Percentiles rank a stretch among this genome's conserved stretches.
phyloP scores from a whole-genome alignment of 1,284 basidiomycete genomes.

The Takashimella koratensis region DNA sequence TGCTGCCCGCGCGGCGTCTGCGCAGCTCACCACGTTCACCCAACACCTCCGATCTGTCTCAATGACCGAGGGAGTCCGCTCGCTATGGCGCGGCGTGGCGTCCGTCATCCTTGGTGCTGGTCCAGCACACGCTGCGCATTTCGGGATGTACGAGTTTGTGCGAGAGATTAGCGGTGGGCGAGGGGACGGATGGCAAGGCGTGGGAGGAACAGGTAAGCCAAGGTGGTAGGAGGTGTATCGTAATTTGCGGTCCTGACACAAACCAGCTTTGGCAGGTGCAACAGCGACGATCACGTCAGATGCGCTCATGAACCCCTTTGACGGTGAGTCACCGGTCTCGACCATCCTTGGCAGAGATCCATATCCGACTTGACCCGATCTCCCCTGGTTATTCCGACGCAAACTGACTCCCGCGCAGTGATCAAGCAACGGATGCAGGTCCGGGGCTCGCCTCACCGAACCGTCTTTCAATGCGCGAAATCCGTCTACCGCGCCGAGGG shows the following conservation, averaged over 20 bases:
- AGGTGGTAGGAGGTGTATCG: slow-evolving; percentile 13
- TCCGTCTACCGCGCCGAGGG: slow-evolving; percentile 85
- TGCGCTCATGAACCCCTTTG: slow-evolving; percentile 99
- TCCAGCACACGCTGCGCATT: slow-evolving; percentile 97
- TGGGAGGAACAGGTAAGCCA: slow-evolving; percentile 47
- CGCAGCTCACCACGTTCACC: slow-evolving; percentile 36
- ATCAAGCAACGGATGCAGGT: slow-evolving; percentile 99
- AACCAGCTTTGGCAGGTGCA: slow-evolving; percentile 91
- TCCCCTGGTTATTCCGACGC: background rate
- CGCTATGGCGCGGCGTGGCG: slow-evolving; percentile 93
- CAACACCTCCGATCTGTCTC: slow-evolving; percentile 57
- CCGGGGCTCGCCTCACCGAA: slow-evolving; percentile 83
- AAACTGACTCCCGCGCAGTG: slow-evolving; percentile 56
- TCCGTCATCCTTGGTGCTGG: slow-evolving; percentile 97
- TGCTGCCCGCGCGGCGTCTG: slow-evolving; percentile 16
- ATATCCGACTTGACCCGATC: background rate
- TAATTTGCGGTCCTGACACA: background rate
- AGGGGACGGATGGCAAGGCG: slow-evolving; percentile 44
- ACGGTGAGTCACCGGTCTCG: slow-evolving; percentile 61
- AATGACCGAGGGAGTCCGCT: slow-evolving; percentile 83
- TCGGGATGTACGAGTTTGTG: slow-evolving; percentile 91
- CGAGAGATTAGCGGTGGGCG: slow-evolving; percentile 85
- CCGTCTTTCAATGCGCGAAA: slow-evolving; percentile 71
- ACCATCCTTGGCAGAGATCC: background rate
- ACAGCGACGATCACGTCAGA: slow-evolving; percentile 92